Evolutionary conservation across 345 rosid species (phyloP), one percentile per base, ranked within the genome.

Genomic region (Conringia planisiliqua): DNA sequence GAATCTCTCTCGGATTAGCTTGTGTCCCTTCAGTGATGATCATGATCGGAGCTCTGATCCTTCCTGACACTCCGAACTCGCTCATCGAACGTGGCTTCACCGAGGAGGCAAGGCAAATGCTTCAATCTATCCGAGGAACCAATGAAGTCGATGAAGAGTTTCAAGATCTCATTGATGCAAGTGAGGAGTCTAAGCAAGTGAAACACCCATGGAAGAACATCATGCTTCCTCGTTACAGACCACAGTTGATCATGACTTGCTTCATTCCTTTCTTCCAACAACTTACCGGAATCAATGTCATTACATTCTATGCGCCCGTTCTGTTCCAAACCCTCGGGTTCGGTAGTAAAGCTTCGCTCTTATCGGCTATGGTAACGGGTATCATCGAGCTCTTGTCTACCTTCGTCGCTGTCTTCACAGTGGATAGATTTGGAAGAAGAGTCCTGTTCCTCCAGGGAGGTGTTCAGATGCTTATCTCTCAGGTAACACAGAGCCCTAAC

Each of bases 61-160:
- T 91, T 4, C 89, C 97, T 0, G 97, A 91, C 74, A 91, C 93
- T 6, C 95, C 97, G 0, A 89, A 91, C 70, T 91, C 95, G 7
- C 81, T 91, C 66, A 79, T 91, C 4, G 97, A 89, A 40, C 82
- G 95, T 75, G 95, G 92, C 47, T 61, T 68, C 56, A 29, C 77
- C 0, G 97, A 89, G 26, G 72, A 85, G 29, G 97, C 97, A 0
- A 91, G 62, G 61, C 12, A 36, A 26, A 85, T 89, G 95, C 74
- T 91, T 64, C 65, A 67, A 46, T 84, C 83, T 55, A 79, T 89
- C 18, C 87, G 90, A 0, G 91, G 92, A 57, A 87, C 86, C 0
- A 54, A 65, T 10, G 72, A 84, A 8, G 88, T 87, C 2, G 88
- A 89, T 0, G 83, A 82, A 10, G 93, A 91, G 68, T 91, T 86